Evolutionary conservation across 345 rosid species (phyloP).

Genomic region (Eucalyptus curtisii): DNA sequence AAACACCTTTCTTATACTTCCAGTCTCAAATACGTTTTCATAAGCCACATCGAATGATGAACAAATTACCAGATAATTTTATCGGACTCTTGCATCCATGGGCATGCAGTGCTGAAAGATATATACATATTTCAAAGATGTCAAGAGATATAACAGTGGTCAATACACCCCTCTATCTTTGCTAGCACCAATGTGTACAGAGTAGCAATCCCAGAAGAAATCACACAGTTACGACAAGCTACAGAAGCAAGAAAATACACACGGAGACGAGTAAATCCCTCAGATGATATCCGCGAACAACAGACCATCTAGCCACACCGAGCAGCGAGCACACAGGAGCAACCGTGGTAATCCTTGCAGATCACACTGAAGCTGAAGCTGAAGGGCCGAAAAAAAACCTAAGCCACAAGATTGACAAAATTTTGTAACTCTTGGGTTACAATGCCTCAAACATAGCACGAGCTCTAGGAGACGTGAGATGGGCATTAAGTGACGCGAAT

Average conservation of each 20-base stretch:
- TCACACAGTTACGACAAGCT: not conserved
- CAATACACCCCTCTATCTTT: not conserved
- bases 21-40: not conserved
- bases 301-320: not conserved
- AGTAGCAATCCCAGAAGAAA: constrained; percentile 1
- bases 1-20: not conserved
- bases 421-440: not conserved
- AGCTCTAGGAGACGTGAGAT: not conserved
- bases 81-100: not conserved
- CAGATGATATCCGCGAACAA: not conserved
- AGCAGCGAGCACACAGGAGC: not conserved
- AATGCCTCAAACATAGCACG: not conserved
- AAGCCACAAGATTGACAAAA: not conserved
- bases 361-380: not conserved
- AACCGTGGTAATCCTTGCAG: not conserved
- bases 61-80: not conserved
- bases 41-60: not conserved
- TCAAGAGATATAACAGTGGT: not conserved
- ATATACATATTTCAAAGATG: not conserved
- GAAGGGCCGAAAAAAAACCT: not conserved
- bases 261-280: not conserved
- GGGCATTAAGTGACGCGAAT: not conserved
- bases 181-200: not conserved
- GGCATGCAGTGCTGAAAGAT: not conserved
- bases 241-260: not conserved